A percentile compares a stretch with the other conserved stretches of the same genome.
phyloP scores from a whole-genome alignment of 2,329 filamentous ascomycete species.

The Diaporthe sp. region DNA sequence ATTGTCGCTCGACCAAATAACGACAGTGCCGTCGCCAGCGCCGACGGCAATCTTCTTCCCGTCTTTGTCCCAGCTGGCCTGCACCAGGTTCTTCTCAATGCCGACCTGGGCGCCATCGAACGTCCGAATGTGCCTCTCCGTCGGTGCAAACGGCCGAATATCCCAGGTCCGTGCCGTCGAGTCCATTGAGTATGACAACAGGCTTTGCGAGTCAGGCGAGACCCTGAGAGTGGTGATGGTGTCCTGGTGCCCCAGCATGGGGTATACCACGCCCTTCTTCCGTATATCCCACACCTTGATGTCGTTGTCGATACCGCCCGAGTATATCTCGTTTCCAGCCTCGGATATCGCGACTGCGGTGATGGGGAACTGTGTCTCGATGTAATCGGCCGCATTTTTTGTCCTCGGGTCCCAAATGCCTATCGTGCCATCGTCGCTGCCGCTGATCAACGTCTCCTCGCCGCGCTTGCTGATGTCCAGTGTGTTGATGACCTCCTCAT shows the following conservation, averaged over 20 bases:
- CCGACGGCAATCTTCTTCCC: constrained; percentile 91
- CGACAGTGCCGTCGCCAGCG: constrained; percentile 89
- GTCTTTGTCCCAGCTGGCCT: constrained; percentile 88
- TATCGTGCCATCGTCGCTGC: constrained; percentile 92
- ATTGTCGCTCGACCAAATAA: constrained; percentile 90
- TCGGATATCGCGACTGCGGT: constrained; percentile 93
- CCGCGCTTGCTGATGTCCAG: constrained; percentile 90
- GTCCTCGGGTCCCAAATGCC: constrained; percentile 96
- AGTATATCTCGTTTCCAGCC: constrained; percentile 95
- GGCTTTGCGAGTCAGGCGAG: constrained; percentile 91
- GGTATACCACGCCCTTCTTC: constrained; percentile 90
- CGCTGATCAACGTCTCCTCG: constrained; percentile 90
- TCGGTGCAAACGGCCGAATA: constrained; percentile 91
- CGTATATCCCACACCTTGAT: constrained; percentile 97
- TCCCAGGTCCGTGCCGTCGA: constrained; percentile 97
- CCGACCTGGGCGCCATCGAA: constrained; percentile 93
- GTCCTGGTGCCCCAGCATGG: constrained; percentile 89
- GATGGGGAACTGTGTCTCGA: constrained; percentile 92
- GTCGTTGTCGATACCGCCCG: constrained; percentile 95
- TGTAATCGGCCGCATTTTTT: constrained; percentile 88
- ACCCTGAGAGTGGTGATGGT: constrained; percentile 91
- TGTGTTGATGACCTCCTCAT: constrained; percentile 95
- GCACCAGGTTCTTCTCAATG: constrained; percentile 90
- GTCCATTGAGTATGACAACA: constrained; percentile 94
- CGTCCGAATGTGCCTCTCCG: constrained; percentile 85